A percentile compares a stretch with the other conserved stretches of the same genome.
These are phyloP conservation scores for Fraxinus nigra DNA, from an alignment of 305 asterid species.

Conservation along the genomic window DNA sequence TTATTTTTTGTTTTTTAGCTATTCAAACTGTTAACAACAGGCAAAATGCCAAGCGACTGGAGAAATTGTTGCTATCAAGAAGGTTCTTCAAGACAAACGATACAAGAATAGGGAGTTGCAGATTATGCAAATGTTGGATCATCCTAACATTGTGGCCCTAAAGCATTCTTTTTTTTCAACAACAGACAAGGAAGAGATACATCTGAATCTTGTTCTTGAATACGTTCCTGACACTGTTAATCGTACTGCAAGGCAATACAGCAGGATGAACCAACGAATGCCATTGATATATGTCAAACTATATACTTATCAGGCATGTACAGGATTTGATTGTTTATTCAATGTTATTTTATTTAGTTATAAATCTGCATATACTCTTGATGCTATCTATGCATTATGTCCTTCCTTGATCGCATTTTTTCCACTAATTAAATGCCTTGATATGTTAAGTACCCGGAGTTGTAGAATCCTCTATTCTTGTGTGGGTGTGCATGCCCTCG, in stretches of 20 bases:
- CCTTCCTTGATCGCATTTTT: constrained; percentile 15
- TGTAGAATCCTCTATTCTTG: background rate
- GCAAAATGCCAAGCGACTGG: constrained; percentile 97
- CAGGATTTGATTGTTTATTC: background rate
- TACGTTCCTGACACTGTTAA: constrained; percentile 93
- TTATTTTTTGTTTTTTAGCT: constrained; percentile 10
- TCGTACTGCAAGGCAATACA: constrained; percentile 88
- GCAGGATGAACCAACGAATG: constrained; percentile 85
- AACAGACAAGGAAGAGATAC: constrained; percentile 85
- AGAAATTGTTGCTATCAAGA: constrained; percentile 93
- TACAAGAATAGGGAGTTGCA: constrained; percentile 95
- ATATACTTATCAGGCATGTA: constrained; percentile 78
- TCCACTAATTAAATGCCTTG: background rate
- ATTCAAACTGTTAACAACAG: constrained; percentile 38
- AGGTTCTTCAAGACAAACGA: constrained; percentile 97
- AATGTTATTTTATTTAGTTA: background rate
- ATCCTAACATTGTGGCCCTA: constrained; percentile 87
- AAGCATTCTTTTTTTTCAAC: constrained; percentile 91
- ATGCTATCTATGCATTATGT: constrained; percentile 10
- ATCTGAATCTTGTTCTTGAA: constrained; percentile 91
- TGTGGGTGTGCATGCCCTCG: background rate
- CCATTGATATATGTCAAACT: constrained; percentile 88
- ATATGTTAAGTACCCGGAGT: background rate
- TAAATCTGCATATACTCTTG: background rate
- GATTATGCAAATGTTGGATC: constrained; percentile 97